A percentile compares a stretch with the other conserved stretches of the same genome.
phyloP scores from a whole-genome alignment of 2,329 filamentous ascomycete genomes.

The Trichoderma brevicompactum region DNA sequence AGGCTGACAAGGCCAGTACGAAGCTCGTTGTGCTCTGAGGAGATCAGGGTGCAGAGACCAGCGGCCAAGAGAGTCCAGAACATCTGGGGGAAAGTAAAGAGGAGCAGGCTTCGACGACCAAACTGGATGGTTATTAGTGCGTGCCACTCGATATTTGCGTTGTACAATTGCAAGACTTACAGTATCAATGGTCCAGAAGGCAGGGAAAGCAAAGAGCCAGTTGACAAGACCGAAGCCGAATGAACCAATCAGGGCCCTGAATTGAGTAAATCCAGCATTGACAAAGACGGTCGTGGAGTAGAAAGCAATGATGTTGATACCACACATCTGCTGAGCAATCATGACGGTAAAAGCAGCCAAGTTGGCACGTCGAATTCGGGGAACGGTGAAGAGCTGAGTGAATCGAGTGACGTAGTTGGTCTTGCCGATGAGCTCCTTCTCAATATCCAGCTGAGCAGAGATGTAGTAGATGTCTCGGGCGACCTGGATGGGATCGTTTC shows the following conservation, averaged over 20 bases:
- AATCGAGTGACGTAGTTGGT: constrained; percentile 54
- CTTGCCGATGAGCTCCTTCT: constrained; percentile 45
- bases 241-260: constrained; percentile 56
- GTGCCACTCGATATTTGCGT: neutral
- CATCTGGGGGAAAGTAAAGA: constrained; percentile 71
- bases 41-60: constrained; percentile 46
- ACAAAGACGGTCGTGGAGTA: constrained; percentile 68
- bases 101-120: constrained; percentile 63
- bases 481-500: constrained; percentile 59
- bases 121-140: constrained; percentile 43
- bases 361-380: constrained; percentile 70
- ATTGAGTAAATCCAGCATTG: constrained; percentile 59
- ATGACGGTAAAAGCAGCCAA: constrained; percentile 80
- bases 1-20: constrained; percentile 61
- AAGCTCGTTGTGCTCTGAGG: constrained; percentile 42
- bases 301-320: constrained; percentile 73
- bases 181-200: constrained; percentile 69
- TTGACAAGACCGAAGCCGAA: constrained; percentile 61
- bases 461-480: constrained; percentile 65
- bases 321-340: constrained; percentile 74
- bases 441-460: constrained; percentile 49
- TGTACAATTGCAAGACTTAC: constrained; percentile 28
- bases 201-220: constrained; percentile 69
- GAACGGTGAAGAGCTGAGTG: constrained; percentile 67
- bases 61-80: constrained; percentile 57